A percentile compares a stretch with the other conserved stretches of the same genome.
phyloP scores from a whole-genome alignment of 2,329 filamentous ascomycete genomes.

The Colletotrichum falcatum region DNA sequence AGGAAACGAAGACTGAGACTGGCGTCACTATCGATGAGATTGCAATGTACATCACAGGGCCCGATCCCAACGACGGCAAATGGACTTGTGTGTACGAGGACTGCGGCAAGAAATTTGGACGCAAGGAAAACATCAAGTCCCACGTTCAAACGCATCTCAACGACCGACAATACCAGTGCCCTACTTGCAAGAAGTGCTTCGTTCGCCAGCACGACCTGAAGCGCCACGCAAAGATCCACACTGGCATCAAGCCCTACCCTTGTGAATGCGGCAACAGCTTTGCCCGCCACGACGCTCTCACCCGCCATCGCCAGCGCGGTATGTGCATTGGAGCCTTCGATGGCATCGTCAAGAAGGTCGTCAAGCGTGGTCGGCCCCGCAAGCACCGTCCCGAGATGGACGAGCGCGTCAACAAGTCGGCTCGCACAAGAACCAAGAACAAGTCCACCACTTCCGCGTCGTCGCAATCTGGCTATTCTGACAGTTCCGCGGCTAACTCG shows the following conservation, averaged over 20 bases:
- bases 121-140: constrained; percentile 98
- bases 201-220: constrained; percentile 98
- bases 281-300: constrained; percentile 93
- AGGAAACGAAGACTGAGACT: constrained; percentile 78
- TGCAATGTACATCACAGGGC: constrained; percentile 77
- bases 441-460: constrained; percentile 60
- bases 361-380: constrained; percentile 72
- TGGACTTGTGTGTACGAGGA: constrained; percentile 82
- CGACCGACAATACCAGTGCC: constrained; percentile 94
- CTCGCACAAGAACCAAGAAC: constrained; percentile 67
- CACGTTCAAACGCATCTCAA: constrained; percentile 98
- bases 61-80: constrained; percentile 79
- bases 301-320: constrained; percentile 91
- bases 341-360: constrained; percentile 72
- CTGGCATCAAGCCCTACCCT: constrained; percentile 92
- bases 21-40: constrained; percentile 91
- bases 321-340: constrained; percentile 98
- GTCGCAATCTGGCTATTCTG: constrained; percentile 68
- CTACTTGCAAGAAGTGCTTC: constrained; percentile 94
- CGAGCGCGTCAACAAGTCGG: constrained; percentile 68
- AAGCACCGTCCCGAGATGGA: constrained; percentile 71
- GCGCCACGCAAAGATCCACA: constrained; percentile 97
- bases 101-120: constrained; percentile 91
- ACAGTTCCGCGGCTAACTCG: constrained; percentile 67
- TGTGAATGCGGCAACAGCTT: constrained; percentile 96